Evolutionary conservation across 1,284 basidiomycete species (phyloP), one percentile per base, ranked within the genome.

Genomic region (Moesziomyces aphidis): DNA sequence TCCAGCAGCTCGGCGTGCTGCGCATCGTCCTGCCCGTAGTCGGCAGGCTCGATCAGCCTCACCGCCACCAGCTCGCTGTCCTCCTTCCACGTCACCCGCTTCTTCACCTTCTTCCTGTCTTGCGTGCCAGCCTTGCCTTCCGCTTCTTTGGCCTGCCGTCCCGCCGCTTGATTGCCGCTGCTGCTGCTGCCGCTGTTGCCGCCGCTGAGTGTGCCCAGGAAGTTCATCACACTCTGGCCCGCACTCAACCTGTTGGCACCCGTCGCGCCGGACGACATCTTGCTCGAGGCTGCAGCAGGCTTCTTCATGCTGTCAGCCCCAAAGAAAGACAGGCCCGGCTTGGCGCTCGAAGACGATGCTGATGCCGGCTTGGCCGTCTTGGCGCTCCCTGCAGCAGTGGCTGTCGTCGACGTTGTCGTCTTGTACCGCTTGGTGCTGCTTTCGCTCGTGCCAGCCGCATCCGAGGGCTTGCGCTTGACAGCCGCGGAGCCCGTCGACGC

Each of bases 31-130:
- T 72, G 69, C 9, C 72, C 76, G 28, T 80, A 80, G 34, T 73
- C 62, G 23, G 76, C 78, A 2, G 64, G 67, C 61, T 80, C 76
- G 44, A 80, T 77, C 31, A 73, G 21, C 46, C 61, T 67, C 51
- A 80, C 43, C 5, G 69, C 69, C 3, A 66, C 72, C n/a, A 80
- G 66, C 50, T 76, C 74, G 42, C 55, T 61, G 44, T 77, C 72
- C 9, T 68, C 72, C 54, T 66, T 77, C 74, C 74, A 80, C 17
- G 45, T 70, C 22, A 80, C 78, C 3, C 65, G 49, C 53, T 78
- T 78, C 55, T 67, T 76, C 23, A 49, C 60, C 49, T 74, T 78
- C n/a, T 56, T 51, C 50, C 57, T 58, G 6, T 10, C 15, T 22
- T 60, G 46, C 8, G 13, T 13, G 31, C 31, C 31, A 34, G 51